Evolutionary conservation across 2,329 filamentous ascomycete genomes (phyloP).

Genomic region (Trichoderma citrinoviride): DNA sequence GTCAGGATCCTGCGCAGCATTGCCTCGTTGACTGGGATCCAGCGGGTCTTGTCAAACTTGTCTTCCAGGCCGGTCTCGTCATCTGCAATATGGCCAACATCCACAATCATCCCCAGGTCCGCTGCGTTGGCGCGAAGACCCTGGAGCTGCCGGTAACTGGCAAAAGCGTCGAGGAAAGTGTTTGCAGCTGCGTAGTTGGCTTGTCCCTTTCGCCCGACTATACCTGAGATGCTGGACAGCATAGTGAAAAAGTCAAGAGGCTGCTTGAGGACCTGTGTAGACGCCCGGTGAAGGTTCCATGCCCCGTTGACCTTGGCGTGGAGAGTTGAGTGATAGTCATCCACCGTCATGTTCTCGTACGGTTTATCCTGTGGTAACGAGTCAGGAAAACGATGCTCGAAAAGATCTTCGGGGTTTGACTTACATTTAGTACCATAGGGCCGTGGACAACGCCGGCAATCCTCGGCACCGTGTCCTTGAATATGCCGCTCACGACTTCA

Average conservation of each 20-base stretch:
- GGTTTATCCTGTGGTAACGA: conserved; percentile 27
- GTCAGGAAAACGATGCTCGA: too few relatives aligned
- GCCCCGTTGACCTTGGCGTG: conserved; percentile 33
- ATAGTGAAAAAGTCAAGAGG: conserved; percentile 36
- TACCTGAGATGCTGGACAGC: conserved; percentile 29
- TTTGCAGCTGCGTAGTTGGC: conserved; percentile 35
- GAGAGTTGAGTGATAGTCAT: conserved; percentile 28
- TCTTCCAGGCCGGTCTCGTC: conserved; percentile 4
- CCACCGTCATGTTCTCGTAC: conserved; percentile 22
- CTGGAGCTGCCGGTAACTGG: conserved; percentile 28
- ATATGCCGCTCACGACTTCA: too few relatives aligned
- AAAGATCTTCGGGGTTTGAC: neutral
- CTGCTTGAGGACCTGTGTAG: conserved; percentile 24
- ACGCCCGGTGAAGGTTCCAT: conserved; percentile 31
- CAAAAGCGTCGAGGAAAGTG: conserved; percentile 36
- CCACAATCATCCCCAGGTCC: conserved; percentile 34
- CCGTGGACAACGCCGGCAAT: conserved; percentile 34
- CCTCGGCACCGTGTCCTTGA: too few relatives aligned
- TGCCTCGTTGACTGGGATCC: neutral
- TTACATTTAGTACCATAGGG: conserved; percentile 33
- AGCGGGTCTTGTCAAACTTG: neutral
- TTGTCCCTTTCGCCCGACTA: conserved; percentile 33
- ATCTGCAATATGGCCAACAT: conserved; percentile 38
- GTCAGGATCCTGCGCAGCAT: neutral
- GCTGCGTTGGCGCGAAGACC: conserved; percentile 31